phyloP scores from a whole-genome alignment of 768 basidiomycete species.

The Baorangia bicolor region DNA sequence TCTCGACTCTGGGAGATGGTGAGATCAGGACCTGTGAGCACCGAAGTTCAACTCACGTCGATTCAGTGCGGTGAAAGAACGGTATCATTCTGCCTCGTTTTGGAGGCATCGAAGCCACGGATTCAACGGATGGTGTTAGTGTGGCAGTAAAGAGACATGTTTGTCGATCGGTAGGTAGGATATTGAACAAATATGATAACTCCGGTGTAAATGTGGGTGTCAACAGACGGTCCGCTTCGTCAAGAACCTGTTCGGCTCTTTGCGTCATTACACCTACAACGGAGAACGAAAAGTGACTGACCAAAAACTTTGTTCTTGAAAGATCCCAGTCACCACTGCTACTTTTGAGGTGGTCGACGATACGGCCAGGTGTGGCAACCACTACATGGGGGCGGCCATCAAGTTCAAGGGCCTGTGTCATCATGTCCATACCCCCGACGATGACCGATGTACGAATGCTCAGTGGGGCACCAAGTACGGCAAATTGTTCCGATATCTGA shows the following conservation, averaged over 20 bases:
- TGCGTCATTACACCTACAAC: background rate
- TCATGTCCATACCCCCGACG: conserved; percentile 99
- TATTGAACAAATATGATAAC: conserved; percentile 69
- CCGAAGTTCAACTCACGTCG: conserved; percentile 51
- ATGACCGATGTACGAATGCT: conserved; percentile 84
- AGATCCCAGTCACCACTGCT: conserved; percentile 78
- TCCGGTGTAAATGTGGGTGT: conserved; percentile 89
- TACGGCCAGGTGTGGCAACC: conserved; percentile 92
- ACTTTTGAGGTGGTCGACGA: conserved; percentile 87
- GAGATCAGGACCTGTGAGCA: background rate
- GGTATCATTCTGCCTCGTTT: conserved; percentile 81
- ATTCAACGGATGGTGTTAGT: conserved; percentile 81
- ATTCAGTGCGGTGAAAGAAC: conserved; percentile 78
- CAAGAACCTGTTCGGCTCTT: conserved; percentile 63
- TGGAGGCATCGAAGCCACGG: conserved; percentile 68
- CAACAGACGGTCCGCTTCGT: conserved; percentile 94
- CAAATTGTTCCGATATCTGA: conserved; percentile 96
- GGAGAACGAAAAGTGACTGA: conserved; percentile 33
- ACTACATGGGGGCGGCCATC: conserved; percentile 86
- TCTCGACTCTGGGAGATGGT: conserved; percentile 64
- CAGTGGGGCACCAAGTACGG: conserved; percentile 79
- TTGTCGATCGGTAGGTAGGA: conserved; percentile 83
- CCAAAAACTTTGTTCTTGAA: conserved; percentile 81
- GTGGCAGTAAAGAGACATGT: conserved; percentile 98
- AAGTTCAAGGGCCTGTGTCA: conserved; percentile 87